Evolutionary conservation across 805 yeast genomes (phyloP), one percentile per base, ranked within the genome.

Genomic region (Teunomyces aglyptinius): DNA sequence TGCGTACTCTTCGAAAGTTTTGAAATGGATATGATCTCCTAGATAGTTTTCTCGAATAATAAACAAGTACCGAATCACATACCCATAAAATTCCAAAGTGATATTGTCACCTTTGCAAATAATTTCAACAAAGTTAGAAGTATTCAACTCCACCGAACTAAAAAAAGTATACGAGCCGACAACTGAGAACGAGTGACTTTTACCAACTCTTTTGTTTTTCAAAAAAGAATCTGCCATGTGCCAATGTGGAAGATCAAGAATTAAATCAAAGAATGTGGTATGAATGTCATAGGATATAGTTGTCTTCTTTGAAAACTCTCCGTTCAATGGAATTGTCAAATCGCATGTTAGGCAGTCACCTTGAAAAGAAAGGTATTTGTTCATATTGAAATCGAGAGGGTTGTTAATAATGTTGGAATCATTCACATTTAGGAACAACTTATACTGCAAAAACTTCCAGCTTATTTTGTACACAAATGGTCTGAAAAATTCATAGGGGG

Each of bases 321-420:
- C 75, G 11, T 75, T 75, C 51, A 82, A 57, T 0, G 98, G 97
- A 1, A 89, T 70, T 0, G 58, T 59, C 16, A 82, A 61, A 6
- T 71, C 67, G 1, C 83, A 51, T 2, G 61, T 57, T 20, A 91
- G 55, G 5, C 64, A 62, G 3, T 80, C 78, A 0, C 97, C 96
- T 51, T 80, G 81, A 49, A 92, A 73, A 0, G 92, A 81, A 3
- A 92, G 49, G 56, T 82, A 92, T 28, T 84, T 79, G 62, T 94
- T 94, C 49, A 85, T 94, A 44, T 78, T 80, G 55, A 86, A 82
- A 58, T 90, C 97, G 34, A 90, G 67, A 0, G 98, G 96, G 55
- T 89, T 87, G 63, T 90, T 86, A 52, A 94, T 83, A 57, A 94
- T 87, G 61, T 94, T 94, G 35, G 81, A 80, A 57, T 89, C 96